Evolutionary conservation across 1,284 basidiomycete species (phyloP).

Genomic region (Austroboletus sp.): DNA sequence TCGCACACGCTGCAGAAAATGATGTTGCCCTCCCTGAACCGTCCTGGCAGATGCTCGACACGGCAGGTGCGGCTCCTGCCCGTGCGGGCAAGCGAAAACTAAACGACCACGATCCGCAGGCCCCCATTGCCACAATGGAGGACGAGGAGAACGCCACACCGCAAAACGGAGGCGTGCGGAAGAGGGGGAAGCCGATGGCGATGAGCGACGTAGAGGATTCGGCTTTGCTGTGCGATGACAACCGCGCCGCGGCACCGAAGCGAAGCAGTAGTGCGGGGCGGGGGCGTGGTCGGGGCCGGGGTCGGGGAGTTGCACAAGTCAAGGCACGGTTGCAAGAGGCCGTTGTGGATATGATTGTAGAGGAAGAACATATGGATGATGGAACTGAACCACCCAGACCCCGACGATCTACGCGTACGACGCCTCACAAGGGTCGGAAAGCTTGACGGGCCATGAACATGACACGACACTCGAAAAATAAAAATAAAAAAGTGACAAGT

Average conservation of each 20-base stretch:
- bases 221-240: constrained; percentile 9
- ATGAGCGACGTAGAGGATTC: constrained; percentile 17
- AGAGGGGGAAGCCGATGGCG: constrained; percentile 21
- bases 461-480: background rate
- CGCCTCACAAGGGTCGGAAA: constrained; percentile 20
- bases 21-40: constrained; percentile 20
- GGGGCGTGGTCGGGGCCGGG: constrained; percentile 17
- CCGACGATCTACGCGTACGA: constrained; percentile 24
- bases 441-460: constrained; percentile 1
- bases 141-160: constrained; percentile 12
- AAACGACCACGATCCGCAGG: constrained; percentile 25
- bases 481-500: background rate
- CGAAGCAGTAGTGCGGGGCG: constrained; percentile 16
- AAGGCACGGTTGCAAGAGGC: constrained; percentile 24
- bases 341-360: constrained; percentile 26
- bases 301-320: constrained; percentile 11
- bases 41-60: constrained; percentile 30
- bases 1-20: constrained; percentile 34
- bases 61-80: constrained; percentile 24
- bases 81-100: constrained; percentile 31
- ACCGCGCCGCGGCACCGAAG: constrained; percentile 5
- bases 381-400: constrained; percentile 19
- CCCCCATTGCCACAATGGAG: constrained; percentile 14
- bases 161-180: constrained; percentile 13
- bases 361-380: constrained; percentile 29